A percentile compares a stretch with the other conserved stretches of the same genome.
Conservation (phyloP, 352 stramenopile species). For the Plasmopara viticola region DNA sequence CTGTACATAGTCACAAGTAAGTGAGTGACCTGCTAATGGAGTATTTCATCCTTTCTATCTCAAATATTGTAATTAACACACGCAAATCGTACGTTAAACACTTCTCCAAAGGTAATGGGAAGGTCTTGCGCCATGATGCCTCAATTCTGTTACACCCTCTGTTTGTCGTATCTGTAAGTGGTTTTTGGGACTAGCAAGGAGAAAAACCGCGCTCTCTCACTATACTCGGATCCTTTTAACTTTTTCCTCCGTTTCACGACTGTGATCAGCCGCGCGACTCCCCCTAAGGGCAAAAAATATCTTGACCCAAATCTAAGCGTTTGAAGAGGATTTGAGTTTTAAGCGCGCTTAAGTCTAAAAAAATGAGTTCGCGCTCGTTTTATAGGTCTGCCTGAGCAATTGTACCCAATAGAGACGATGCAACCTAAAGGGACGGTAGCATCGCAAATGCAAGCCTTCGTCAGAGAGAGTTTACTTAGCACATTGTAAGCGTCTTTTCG, state of each 20-base stretch:
- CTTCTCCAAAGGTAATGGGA: conserved; percentile 86
- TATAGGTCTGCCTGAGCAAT: not conserved
- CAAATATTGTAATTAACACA: too few relatives aligned
- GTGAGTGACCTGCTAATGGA: conserved; percentile 4
- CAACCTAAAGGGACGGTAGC: not conserved
- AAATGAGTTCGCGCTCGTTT: too few relatives aligned
- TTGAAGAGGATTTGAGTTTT: conserved; percentile 7
- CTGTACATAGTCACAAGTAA: conserved; percentile 29
- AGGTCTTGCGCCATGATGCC: conserved; percentile 78
- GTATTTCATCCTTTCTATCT: too few relatives aligned
- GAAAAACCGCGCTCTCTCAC: conserved; percentile 9
- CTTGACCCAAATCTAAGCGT: conserved; percentile 19
- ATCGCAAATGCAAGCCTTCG: not conserved
- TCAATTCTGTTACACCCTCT: conserved; percentile 8
- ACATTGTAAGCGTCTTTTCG: not conserved
- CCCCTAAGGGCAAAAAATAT: conserved; percentile 20
- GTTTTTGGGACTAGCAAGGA: conserved; percentile 22
- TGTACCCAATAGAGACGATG: not conserved
- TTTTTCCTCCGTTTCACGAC: conserved; percentile 71
- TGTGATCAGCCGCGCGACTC: conserved; percentile 31
- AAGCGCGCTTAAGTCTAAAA: conserved; percentile 24
- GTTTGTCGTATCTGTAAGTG: conserved; percentile 11
- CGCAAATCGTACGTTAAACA: conserved; percentile 70
- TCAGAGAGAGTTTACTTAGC: not conserved
- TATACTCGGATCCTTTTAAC: conserved; percentile 27